Evolutionary conservation across 148 eudicot genomes (phyloP), one percentile per base, ranked within the genome.

Genomic region (Rheum nobile): DNA sequence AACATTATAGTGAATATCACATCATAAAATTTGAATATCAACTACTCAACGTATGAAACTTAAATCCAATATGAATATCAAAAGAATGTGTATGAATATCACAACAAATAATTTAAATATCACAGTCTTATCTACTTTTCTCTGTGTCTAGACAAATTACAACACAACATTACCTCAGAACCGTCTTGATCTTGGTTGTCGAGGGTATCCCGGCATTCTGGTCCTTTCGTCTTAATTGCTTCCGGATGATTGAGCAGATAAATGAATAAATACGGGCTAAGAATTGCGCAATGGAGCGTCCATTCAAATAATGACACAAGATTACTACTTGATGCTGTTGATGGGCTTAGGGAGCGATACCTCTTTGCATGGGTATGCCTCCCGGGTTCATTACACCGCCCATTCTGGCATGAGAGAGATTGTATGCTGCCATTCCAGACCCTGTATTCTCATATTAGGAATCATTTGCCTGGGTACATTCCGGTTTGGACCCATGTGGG

Each of bases 151-250:
- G 70, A 65, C 41, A 65, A 28, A 65, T 34, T 65, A 29, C 39
- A 65, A 19, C 70, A 16, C 38, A 2, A 8, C 10, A 34, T 65
- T 81, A 84, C 93, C 93, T 95, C 82, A 95, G 72, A 81, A 90
- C 79, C 97, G 90, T 80, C 97, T 88, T 3, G 94, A 86, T 83
- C 87, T 94, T 84, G 86, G 99, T 80, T 91, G 98, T 4, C 91
- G 85, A 82, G 98, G 97, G 81, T 95, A 91, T 74, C 97, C 97
- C 54, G 90, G 79, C 88, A 90, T 83, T 67, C 90, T 85, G 85
- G 67, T 95, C 98, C 76, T 91, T 95, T 86, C 98, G 87, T 80
- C 98, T 91, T 85, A 88, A 73, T 96, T 94, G 81, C 76, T 80
- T 74, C 71, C n/a, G n/a, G n/a, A n/a, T n/a, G n/a, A n/a, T n/a